These are phyloP conservation scores for Gymnopilus junonius DNA, from an alignment of 768 basidiomycete species.

Conservation along the genomic window DNA sequence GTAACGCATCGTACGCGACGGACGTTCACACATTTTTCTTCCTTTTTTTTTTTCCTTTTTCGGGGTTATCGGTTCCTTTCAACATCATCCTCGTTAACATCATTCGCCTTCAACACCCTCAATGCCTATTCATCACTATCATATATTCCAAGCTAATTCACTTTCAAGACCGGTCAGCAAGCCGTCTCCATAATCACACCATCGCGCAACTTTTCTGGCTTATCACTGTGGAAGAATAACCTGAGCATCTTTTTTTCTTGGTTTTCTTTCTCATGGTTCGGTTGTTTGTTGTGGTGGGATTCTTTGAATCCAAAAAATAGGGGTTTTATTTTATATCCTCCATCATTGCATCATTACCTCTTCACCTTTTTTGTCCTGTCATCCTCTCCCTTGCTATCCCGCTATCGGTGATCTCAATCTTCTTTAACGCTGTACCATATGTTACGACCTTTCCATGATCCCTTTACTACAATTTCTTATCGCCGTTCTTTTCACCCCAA, in stretches of 20 bases:
- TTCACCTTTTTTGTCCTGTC: not conserved
- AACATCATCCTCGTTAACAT: not conserved
- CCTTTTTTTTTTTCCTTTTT: constrained; percentile 13
- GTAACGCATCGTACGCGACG: constrained; percentile 34
- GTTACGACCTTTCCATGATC: constrained; percentile 1
- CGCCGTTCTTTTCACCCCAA: not conserved
- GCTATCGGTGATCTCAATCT: constrained; percentile 14
- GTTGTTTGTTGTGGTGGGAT: not conserved
- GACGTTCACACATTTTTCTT: not conserved
- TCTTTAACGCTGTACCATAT: constrained; percentile 14
- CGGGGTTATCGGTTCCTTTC: constrained; percentile 4
- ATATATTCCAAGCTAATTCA: constrained; percentile 1
- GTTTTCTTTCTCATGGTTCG: constrained; percentile 9
- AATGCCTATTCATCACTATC: not conserved
- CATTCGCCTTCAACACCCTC: not conserved
- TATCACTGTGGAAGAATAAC: not conserved
- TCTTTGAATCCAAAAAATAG: not conserved
- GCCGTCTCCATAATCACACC: not conserved
- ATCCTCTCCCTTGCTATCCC: constrained; percentile 17
- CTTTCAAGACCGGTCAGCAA: not conserved
- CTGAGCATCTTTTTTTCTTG: constrained; percentile 10
- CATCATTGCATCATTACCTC: not conserved
- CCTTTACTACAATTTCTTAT: constrained; percentile 1
- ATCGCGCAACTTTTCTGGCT: not conserved
- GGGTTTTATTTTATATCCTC: not conserved